A percentile compares a stretch with the other conserved stretches of the same genome.
These are phyloP conservation scores for Chimonanthus salicifolius DNA, from an alignment of 164 flowering plant species.

Conservation along the genomic window DNA sequence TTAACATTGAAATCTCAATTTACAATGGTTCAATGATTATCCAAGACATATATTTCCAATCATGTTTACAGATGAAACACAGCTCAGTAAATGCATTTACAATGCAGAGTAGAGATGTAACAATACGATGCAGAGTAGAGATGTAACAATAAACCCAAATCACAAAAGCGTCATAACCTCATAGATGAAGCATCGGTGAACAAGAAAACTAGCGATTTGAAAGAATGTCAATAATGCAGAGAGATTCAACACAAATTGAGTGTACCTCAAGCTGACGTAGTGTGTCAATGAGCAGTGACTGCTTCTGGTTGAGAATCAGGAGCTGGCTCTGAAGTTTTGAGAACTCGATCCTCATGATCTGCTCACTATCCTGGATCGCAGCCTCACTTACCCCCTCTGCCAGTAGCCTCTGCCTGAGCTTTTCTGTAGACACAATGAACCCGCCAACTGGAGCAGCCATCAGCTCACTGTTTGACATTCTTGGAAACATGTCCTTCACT, in stretches of 20 bases:
- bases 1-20: too few species aligned
- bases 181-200: neutral
- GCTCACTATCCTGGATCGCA: conserved; percentile 58
- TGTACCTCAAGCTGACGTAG: conserved; percentile 91
- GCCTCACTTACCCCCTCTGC: conserved; percentile 77
- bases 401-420: conserved; percentile 61
- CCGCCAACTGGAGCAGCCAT: conserved; percentile 50
- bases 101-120: neutral
- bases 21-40: too few species aligned
- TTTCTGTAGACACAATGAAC: conserved; percentile 62
- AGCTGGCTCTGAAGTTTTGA: conserved; percentile 51
- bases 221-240: neutral
- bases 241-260: conserved; percentile 13
- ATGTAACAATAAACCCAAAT: neutral
- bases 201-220: too few species aligned
- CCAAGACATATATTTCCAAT: too few species aligned
- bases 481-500: conserved; percentile 89
- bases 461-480: conserved; percentile 81
- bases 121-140: neutral
- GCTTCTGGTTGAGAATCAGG: conserved; percentile 78
- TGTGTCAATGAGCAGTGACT: conserved; percentile 63
- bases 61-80: neutral
- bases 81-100: too few species aligned
- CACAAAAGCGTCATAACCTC: neutral
- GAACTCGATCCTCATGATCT: conserved; percentile 53